Percentiles rank a stretch among this genome's conserved stretches.
These are phyloP conservation scores for Trichosporon sp. DNA, from an alignment of 1,284 basidiomycete genomes.

Conservation along the genomic window DNA sequence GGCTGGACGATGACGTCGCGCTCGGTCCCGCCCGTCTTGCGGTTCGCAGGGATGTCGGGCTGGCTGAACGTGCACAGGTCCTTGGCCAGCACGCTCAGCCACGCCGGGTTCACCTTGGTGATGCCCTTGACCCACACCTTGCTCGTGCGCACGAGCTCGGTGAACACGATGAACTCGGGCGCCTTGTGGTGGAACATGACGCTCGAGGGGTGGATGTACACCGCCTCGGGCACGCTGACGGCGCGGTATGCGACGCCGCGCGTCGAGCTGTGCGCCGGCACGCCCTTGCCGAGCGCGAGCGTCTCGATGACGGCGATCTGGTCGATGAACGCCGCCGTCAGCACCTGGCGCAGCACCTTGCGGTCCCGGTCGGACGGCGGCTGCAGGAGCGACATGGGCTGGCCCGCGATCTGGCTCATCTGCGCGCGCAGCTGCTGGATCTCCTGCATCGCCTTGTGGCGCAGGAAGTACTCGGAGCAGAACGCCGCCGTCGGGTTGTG, in stretches of 20 bases:
- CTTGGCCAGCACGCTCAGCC: conserved; percentile 76
- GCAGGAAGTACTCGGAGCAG: conserved; percentile 85
- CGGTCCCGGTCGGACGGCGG: conserved; percentile 61
- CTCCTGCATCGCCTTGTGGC: conserved; percentile 96
- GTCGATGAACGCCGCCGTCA: conserved; percentile 89
- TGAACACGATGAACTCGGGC: conserved; percentile 82
- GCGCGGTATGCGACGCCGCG: conserved; percentile 81
- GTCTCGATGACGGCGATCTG: conserved; percentile 93
- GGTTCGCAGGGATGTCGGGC: conserved; percentile 45
- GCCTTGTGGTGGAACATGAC: conserved; percentile 66
- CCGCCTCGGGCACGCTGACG: conserved; percentile 75
- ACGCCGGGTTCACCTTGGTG: conserved; percentile 81
- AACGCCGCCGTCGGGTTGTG: conserved; percentile 76
- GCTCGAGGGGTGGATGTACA: conserved; percentile 89
- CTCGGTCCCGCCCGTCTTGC: conserved; percentile 36
- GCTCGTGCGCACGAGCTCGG: conserved; percentile 71
- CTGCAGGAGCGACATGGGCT: conserved; percentile 57
- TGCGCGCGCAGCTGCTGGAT: conserved; percentile 95
- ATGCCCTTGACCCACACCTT: conserved; percentile 78
- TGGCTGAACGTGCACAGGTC: conserved; percentile 85
- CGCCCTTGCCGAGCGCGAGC: conserved; percentile 57
- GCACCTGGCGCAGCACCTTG: conserved; percentile 83
- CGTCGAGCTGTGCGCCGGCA: conserved; percentile 65
- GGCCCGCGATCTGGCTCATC: conserved; percentile 72
- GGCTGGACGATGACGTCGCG: conserved; percentile 63